Percentiles rank a stretch among this genome's conserved stretches.
phyloP scores from a whole-genome alignment of 2,329 filamentous ascomycete species.

The Pseudogymnoascus sp. region DNA sequence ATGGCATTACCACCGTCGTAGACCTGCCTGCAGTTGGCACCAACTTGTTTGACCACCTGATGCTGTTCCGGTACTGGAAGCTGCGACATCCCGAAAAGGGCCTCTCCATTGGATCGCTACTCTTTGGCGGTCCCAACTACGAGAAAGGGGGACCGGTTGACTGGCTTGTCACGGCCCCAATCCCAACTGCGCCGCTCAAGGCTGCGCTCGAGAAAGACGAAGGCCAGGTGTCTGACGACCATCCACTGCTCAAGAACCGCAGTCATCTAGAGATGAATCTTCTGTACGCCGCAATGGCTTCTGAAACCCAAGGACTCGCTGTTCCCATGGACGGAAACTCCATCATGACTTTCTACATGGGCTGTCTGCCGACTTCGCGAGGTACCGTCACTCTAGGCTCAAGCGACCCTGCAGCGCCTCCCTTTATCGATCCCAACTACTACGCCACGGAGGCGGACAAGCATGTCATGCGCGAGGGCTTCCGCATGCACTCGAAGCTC shows the following conservation, averaged over 20 bases:
- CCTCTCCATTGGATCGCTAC: constrained; percentile 11
- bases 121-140: constrained; percentile 10
- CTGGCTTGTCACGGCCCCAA: constrained; percentile 10
- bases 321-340: constrained; percentile 14
- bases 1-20: constrained; percentile 18
- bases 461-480: constrained; percentile 11
- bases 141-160: constrained; percentile 12
- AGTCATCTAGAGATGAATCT: neutral
- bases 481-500: neutral
- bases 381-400: constrained; percentile 13
- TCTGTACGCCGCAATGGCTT: constrained; percentile 1
- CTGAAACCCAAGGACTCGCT: neutral
- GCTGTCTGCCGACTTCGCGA: constrained; percentile 14
- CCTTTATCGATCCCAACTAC: constrained; percentile 16
- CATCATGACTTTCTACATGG: constrained; percentile 5
- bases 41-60: constrained; percentile 14
- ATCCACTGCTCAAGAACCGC: neutral
- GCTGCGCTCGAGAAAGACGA: constrained; percentile 7
- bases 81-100: constrained; percentile 12
- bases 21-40: constrained; percentile 32
- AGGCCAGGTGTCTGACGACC: neutral
- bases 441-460: constrained; percentile 14
- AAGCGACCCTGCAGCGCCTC: constrained; percentile 2
- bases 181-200: neutral
- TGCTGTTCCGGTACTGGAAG: constrained; percentile 14